phyloP scores from a whole-genome alignment of 2,329 filamentous ascomycete genomes.

The Periconia sp. region DNA sequence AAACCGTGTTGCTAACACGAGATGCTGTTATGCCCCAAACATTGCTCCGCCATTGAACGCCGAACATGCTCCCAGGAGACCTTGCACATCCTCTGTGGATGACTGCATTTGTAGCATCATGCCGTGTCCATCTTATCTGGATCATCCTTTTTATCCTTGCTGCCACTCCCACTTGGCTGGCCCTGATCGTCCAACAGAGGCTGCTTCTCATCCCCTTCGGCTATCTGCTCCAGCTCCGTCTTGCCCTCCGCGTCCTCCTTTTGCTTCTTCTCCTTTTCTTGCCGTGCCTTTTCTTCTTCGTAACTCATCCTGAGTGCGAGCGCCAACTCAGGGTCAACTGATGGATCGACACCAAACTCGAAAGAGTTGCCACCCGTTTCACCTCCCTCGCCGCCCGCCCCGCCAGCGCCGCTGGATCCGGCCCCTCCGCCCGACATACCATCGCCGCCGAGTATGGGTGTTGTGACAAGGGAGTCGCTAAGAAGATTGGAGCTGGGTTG shows the following conservation, averaged over 20 bases:
- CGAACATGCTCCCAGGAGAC: conserved; percentile 21
- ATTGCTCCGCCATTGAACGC: conserved; percentile 27
- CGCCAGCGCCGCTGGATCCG: conserved; percentile 57
- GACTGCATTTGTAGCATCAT: conserved; percentile 44
- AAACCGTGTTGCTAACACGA: not conserved
- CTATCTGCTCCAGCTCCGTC: conserved; percentile 76
- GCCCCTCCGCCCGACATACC: conserved; percentile 62
- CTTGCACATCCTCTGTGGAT: not conserved
- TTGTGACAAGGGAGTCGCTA: conserved; percentile 86
- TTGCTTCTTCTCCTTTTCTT: conserved; percentile 80
- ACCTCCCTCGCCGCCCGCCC: conserved; percentile 55
- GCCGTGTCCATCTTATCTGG: conserved; percentile 91
- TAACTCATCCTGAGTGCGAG: conserved; percentile 95
- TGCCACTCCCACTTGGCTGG: conserved; percentile 59
- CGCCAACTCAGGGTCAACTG: conserved; percentile 88
- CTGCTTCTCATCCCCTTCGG: conserved; percentile 65
- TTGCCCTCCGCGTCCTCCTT: conserved; percentile 72
- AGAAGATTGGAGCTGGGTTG: conserved; percentile 89
- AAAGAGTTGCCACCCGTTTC: conserved; percentile 64
- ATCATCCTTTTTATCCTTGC: conserved; percentile 57
- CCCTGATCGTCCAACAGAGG: conserved; percentile 66
- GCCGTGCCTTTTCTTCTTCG: conserved; percentile 94
- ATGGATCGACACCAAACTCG: conserved; percentile 88
- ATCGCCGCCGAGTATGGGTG: conserved; percentile 86
- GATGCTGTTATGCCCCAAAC: conserved; percentile 13